Percentiles rank a stretch among this genome's conserved stretches.
These are phyloP conservation scores for Scytalidium sp. DNA, from an alignment of 2,329 filamentous ascomycete species.

Conservation along the genomic window DNA sequence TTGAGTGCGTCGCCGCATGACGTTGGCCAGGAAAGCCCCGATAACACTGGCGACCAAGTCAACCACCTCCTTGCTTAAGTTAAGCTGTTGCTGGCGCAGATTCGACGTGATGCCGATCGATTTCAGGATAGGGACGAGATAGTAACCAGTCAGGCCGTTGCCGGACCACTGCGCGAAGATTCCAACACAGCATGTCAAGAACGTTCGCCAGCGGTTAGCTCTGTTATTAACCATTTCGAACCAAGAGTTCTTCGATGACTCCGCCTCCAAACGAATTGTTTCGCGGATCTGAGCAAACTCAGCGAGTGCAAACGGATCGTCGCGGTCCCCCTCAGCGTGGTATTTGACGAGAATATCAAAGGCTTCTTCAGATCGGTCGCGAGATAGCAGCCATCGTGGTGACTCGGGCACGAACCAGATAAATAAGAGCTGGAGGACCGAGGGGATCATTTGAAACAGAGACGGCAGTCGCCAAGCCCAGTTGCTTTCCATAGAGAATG, in stretches of 20 bases:
- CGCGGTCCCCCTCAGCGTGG: constrained; percentile 46
- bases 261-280: constrained; percentile 26
- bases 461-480: constrained; percentile 30
- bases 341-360: constrained; percentile 53
- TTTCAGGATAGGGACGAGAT: constrained; percentile 25
- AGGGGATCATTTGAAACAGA: constrained; percentile 19
- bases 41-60: background rate
- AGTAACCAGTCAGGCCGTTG: constrained; percentile 37
- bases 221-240: constrained; percentile 40
- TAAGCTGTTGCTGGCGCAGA: constrained; percentile 20
- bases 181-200: constrained; percentile 46
- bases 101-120: constrained; percentile 27
- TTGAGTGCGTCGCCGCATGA: constrained; percentile 13
- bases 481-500: constrained; percentile 25
- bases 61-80: constrained; percentile 6
- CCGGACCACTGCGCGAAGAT: constrained; percentile 53
- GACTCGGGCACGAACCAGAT: constrained; percentile 43
- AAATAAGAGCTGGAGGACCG: constrained; percentile 1
- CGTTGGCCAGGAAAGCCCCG: background rate
- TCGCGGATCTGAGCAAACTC: constrained; percentile 37
- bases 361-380: constrained; percentile 54
- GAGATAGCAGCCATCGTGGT: constrained; percentile 54
- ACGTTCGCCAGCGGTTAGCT: constrained; percentile 48
- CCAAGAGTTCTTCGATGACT: constrained; percentile 36
- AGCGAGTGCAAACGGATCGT: constrained; percentile 36